phyloP scores from a whole-genome alignment of 768 basidiomycete species.

The Wakefieldia striispora region DNA sequence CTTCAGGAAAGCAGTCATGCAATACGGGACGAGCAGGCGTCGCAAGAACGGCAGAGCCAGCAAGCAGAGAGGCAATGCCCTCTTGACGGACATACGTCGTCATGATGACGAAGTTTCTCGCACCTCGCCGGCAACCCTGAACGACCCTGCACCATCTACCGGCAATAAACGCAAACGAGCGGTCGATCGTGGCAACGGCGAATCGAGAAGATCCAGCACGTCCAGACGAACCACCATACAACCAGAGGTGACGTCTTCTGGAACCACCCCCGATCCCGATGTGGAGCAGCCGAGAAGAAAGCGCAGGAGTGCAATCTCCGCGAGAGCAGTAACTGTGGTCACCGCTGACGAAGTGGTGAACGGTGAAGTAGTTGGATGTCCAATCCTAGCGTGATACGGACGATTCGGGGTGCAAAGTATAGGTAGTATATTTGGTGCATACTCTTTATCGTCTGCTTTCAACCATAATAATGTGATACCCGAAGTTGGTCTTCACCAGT shows the following conservation, averaged over 20 bases:
- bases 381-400: constrained; percentile 18
- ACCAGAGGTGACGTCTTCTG: constrained; percentile 45
- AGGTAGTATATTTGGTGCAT: constrained; percentile 21
- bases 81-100: constrained; percentile 77
- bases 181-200: constrained; percentile 29
- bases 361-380: constrained; percentile 31
- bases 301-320: constrained; percentile 35
- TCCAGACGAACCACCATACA: constrained; percentile 43
- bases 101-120: constrained; percentile 55
- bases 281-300: constrained; percentile 51
- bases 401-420: background rate
- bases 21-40: constrained; percentile 64
- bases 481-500: constrained; percentile 79
- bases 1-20: constrained; percentile 73
- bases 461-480: constrained; percentile 91
- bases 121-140: constrained; percentile 19
- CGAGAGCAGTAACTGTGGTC: constrained; percentile 27
- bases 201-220: constrained; percentile 33
- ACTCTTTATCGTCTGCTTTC: constrained; percentile 64
- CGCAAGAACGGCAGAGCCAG: constrained; percentile 55
- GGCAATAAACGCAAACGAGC: constrained; percentile 42
- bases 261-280: constrained; percentile 65
- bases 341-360: constrained; percentile 33
- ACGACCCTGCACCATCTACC: constrained; percentile 25
- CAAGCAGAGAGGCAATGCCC: constrained; percentile 79